A percentile compares a stretch with the other conserved stretches of the same genome.
Conservation (phyloP, 805 yeast genomes). For the Starmerella geochares region DNA sequence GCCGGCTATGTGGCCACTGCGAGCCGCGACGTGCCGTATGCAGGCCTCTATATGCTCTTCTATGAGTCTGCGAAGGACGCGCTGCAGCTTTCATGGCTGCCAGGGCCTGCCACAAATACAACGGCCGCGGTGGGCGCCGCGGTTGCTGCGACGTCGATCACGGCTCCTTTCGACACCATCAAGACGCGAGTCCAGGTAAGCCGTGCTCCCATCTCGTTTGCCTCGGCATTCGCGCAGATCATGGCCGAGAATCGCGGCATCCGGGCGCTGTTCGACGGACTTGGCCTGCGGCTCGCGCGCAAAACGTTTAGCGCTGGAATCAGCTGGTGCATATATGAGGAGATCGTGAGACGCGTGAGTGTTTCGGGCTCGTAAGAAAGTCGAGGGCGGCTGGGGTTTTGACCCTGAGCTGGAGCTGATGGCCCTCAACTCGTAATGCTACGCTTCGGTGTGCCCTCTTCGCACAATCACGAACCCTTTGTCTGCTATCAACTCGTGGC, state of each 20-base stretch:
- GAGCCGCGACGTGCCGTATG: slow-evolving; percentile 89
- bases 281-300: slow-evolving; percentile 66
- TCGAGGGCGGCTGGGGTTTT: too few relatives aligned
- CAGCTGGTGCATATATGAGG: slow-evolving; percentile 96
- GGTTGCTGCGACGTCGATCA: slow-evolving; percentile 64
- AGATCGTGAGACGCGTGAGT: slow-evolving; percentile 40
- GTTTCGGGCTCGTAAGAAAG: too few relatives aligned
- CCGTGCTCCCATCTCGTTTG: slow-evolving; percentile 6
- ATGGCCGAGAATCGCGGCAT: slow-evolving; percentile 8
- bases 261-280: slow-evolving; percentile 59
- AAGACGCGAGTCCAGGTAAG: slow-evolving; percentile 80
- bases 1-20: slow-evolving; percentile 81
- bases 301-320: slow-evolving; percentile 90
- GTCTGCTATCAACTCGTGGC: too few relatives aligned
- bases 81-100: slow-evolving; percentile 38
- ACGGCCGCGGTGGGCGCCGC: slow-evolving; percentile 74
- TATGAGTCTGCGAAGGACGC: slow-evolving; percentile 64
- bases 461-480: too few relatives aligned
- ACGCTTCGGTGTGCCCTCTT: too few relatives aligned
- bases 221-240: not conserved
- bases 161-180: slow-evolving; percentile 91
- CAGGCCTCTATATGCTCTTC: slow-evolving; percentile 79
- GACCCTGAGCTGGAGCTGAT: too few relatives aligned
- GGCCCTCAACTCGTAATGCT: too few relatives aligned
- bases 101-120: slow-evolving; percentile 45